Conservation (phyloP, 345 rosid genomes). For the Iberis pinnata region DNA sequence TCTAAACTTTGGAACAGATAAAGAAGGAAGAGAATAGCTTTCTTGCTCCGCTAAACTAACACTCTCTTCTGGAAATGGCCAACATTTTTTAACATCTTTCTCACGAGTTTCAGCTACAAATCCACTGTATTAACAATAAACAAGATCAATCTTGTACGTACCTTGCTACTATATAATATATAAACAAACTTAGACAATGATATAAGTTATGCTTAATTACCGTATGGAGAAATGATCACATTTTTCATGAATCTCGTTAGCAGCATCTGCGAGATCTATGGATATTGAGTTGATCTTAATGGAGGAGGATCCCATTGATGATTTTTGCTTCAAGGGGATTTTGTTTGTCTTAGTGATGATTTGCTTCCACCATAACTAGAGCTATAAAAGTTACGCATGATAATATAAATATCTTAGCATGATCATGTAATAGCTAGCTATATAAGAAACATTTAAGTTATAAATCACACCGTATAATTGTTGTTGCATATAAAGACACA, state of each 20-base stretch:
- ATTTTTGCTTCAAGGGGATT: slow-evolving; percentile 28
- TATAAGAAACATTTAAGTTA: too few relatives aligned
- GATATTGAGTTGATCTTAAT: slow-evolving; percentile 50
- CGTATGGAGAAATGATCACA: slow-evolving; percentile 72
- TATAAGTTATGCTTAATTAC: too few relatives aligned
- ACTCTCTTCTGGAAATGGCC: slow-evolving; percentile 54
- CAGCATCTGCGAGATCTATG: slow-evolving; percentile 41
- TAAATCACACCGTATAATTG: too few relatives aligned
- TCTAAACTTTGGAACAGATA: slow-evolving; percentile 47
- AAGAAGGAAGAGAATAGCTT: slow-evolving; percentile 39
- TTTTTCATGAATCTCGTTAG: slow-evolving; percentile 32
- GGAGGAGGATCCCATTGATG: slow-evolving; percentile 41
- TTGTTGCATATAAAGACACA: slow-evolving; percentile 1
- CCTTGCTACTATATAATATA: too few relatives aligned
- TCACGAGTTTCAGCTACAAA: slow-evolving; percentile 53
- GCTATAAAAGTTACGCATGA: slow-evolving; percentile 7
- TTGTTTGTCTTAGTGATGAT: slow-evolving; percentile 22
- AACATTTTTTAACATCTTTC: slow-evolving; percentile 40
- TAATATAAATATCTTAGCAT: background rate
- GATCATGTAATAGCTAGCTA: too few relatives aligned
- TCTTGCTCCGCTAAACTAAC: slow-evolving; percentile 29
- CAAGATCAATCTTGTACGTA: background rate
- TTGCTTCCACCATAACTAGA: slow-evolving; percentile 24
- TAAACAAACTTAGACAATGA: too few relatives aligned
- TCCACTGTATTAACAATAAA: slow-evolving; percentile 36